These are phyloP conservation scores for Ganoderma boninense DNA, from an alignment of 1,284 basidiomycete species.

Conservation along the genomic window DNA sequence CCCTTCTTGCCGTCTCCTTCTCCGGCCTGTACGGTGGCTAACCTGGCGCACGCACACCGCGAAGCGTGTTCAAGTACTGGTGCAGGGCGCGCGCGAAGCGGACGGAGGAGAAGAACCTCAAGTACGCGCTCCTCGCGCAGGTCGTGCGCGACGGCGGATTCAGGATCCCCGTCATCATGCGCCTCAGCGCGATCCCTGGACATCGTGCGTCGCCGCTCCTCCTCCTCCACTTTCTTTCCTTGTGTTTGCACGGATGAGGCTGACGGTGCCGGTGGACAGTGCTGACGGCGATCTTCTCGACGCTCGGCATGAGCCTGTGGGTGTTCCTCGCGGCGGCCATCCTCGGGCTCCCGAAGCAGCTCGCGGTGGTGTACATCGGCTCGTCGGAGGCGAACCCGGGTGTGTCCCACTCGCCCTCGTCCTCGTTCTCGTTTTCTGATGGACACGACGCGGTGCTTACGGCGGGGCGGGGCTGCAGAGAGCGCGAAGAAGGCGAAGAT, in stretches of 20 bases:
- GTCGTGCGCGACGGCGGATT: conserved; percentile 85
- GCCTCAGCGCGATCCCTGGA: conserved; percentile 83
- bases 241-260: too few relatives aligned
- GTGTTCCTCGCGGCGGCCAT: conserved; percentile 75
- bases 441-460: too few relatives aligned
- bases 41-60: too few relatives aligned
- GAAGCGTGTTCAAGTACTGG: conserved; percentile 66
- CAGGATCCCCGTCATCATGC: conserved; percentile 74
- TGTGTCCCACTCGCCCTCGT: background rate
- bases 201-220: conserved; percentile 57
- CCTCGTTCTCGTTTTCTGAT: too few relatives aligned
- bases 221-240: too few relatives aligned
- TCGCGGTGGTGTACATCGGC: conserved; percentile 78
- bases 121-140: conserved; percentile 79
- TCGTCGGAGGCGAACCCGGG: conserved; percentile 50
- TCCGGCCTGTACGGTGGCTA: too few relatives aligned
- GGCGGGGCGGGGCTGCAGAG: background rate
- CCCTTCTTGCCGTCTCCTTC: too few relatives aligned
- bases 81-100: conserved; percentile 72
- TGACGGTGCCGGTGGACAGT: conserved; percentile 40
- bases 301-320: conserved; percentile 79
- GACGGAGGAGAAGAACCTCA: conserved; percentile 72
- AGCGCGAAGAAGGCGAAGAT: conserved; percentile 38
- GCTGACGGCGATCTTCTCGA: conserved; percentile 81
- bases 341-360: conserved; percentile 83